Conservation (phyloP, 2,329 filamentous ascomycete species). For the Pseudopithomyces maydicus region DNA sequence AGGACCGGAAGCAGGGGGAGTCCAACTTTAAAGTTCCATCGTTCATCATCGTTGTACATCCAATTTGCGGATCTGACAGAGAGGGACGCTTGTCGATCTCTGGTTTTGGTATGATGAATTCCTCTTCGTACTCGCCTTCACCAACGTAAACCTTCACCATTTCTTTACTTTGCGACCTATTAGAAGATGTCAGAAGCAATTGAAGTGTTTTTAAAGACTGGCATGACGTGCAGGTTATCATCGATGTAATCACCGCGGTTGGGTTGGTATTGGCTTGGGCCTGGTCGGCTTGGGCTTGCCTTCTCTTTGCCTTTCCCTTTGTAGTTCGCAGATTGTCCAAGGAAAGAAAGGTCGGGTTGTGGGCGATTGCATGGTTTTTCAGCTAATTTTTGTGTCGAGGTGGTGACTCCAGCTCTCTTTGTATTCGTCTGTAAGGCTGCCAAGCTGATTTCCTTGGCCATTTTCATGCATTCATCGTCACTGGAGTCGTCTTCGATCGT, state of each 20-base stretch:
- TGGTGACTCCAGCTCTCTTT: background rate
- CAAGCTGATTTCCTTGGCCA: background rate
- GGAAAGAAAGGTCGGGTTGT: too few relatives aligned
- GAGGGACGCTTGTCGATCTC: constrained; percentile 21
- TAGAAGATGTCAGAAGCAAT: background rate
- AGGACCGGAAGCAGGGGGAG: constrained; percentile 19
- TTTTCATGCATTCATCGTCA: background rate
- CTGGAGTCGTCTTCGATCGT: background rate
- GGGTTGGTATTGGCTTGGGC: background rate
- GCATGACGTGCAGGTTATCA: constrained; percentile 22
- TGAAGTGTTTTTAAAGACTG: background rate
- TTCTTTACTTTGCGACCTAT: constrained; percentile 19
- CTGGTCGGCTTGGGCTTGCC: background rate
- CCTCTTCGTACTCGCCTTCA: constrained; percentile 13
- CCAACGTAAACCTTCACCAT: constrained; percentile 31
- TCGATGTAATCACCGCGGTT: constrained; percentile 19
- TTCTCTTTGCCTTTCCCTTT: too few relatives aligned
- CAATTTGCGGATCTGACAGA: constrained; percentile 16
- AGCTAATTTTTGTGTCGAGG: background rate
- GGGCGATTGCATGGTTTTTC: background rate
- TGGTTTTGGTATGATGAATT: constrained; percentile 15
- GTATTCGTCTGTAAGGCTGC: background rate
- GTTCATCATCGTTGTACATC: constrained; percentile 16
- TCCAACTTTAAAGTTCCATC: constrained; percentile 21
- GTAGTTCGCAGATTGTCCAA: too few relatives aligned